Conservation (phyloP, 1,284 basidiomycete species). For the Schizophyllum amplum region DNA sequence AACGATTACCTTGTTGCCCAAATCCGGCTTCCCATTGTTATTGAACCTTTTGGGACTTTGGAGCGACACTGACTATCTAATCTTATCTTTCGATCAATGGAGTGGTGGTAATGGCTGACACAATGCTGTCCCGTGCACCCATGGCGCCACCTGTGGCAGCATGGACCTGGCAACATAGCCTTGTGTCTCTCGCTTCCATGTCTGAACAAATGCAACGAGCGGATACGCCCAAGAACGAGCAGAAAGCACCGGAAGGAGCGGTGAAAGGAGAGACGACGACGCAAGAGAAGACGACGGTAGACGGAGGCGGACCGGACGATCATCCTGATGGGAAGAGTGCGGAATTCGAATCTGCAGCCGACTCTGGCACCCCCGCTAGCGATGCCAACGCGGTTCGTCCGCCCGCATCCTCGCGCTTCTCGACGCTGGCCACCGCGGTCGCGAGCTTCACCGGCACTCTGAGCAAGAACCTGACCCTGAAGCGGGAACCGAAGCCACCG, state of each 20-base stretch:
- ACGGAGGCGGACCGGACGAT: neutral
- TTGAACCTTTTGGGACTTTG: neutral
- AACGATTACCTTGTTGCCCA: neutral
- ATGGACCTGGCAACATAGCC: neutral
- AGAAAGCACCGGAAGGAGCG: neutral
- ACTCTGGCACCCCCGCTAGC: neutral
- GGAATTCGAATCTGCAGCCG: neutral
- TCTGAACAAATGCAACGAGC: neutral
- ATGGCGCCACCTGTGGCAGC: neutral
- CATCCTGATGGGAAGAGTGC: neutral
- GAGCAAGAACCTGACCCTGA: constrained; percentile 6
- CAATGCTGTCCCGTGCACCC: neutral
- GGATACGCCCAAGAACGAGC: neutral
- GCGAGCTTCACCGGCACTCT: constrained; percentile 17
- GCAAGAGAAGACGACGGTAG: neutral
- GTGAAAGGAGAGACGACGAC: neutral
- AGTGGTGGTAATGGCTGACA: neutral
- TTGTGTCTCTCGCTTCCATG: neutral
- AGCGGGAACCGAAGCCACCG: constrained; percentile 8
- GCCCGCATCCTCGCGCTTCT: neutral
- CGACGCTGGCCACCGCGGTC: neutral
- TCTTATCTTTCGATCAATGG: neutral
- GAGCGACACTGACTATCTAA: neutral
- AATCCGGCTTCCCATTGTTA: neutral
- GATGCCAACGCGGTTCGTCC: neutral